Evolutionary conservation across 306 rosid genomes (phyloP), one percentile per base, ranked within the genome.

Genomic region (Dicorynia guianensis): DNA sequence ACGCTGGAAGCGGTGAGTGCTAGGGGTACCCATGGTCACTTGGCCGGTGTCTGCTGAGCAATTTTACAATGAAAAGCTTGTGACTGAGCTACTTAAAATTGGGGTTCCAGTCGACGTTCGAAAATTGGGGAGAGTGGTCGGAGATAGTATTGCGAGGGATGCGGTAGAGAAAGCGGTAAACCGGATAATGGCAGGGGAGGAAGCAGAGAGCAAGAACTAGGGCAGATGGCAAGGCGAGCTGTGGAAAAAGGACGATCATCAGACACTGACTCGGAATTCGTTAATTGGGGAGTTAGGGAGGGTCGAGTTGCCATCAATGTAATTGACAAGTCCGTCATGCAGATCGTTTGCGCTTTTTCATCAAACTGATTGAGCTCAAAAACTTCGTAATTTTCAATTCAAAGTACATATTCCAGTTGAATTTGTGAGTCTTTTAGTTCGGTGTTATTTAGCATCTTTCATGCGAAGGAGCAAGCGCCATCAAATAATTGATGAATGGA

Each of bases 1-100:
- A 67, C 67, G 6, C 25, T 84, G 12, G 89, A 76, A 61, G 85
- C 66, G 5, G 77, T 83, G 55, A 48, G 48, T 4, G 69, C 67
- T n/a, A 14, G 78, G 74, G 48, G 56, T 64, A 2, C 42, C 78
- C 0, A 46, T 76, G 77, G 57, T 76, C 0, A 84, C 85, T 2
- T 84, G 87, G 87, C 87, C 85, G 0, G 8, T 55, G 17, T n/a
- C 20, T 7, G 80, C 71, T 0, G 83, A 80, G 12, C 87, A 81
- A 38, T 86, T 80, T 72, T 80, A 42, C 50, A 83, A 77, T 12
- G 84, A 86, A 48, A 83, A 85, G 72, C 7, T 86, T 36, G 70
- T 80, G 0, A 70, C 72, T 0, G 53, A 87, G 12, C 39, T 83
- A 4, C 61, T 86, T 7, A 47, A 63, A 13, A 75, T 80, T 38